phyloP scores from a whole-genome alignment of 441 rosid genomes.

The Geranium incanum region DNA sequence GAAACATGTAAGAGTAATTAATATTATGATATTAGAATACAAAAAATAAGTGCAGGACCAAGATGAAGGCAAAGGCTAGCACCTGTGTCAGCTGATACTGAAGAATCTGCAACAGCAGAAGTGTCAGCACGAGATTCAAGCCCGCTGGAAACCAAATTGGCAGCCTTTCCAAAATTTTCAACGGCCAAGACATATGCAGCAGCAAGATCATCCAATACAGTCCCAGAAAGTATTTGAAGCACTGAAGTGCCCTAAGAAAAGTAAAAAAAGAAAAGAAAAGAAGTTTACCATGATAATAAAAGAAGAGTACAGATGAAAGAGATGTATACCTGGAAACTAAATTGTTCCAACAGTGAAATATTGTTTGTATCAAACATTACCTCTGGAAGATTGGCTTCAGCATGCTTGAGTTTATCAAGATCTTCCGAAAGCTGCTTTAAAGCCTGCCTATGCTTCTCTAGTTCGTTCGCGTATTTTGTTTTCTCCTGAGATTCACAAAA shows the following conservation, averaged over 20 bases:
- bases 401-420: conserved; percentile 70
- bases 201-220: conserved; percentile 57
- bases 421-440: conserved; percentile 58
- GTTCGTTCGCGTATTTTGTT: conserved; percentile 44
- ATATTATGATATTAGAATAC: too few species aligned
- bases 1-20: too few species aligned
- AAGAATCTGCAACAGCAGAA: conserved; percentile 23
- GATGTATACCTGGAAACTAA: background rate
- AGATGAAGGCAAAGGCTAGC: conserved; percentile 14
- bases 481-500: conserved; percentile 41
- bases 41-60: conserved; percentile 3
- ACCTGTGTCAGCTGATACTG: conserved; percentile 31
- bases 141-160: conserved; percentile 43
- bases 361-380: conserved; percentile 28
- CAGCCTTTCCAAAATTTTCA: conserved; percentile 63
- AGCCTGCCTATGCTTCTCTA: conserved; percentile 64
- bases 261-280: background rate
- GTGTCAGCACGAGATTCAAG: conserved; percentile 39
- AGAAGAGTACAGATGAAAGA: background rate
- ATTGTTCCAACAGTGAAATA: background rate
- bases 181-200: conserved; percentile 62
- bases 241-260: conserved; percentile 58
- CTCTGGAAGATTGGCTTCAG: conserved; percentile 74
- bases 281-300: background rate
- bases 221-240: conserved; percentile 64